Conservation (phyloP, 2,329 filamentous ascomycete genomes). For the Periconia sp. region DNA sequence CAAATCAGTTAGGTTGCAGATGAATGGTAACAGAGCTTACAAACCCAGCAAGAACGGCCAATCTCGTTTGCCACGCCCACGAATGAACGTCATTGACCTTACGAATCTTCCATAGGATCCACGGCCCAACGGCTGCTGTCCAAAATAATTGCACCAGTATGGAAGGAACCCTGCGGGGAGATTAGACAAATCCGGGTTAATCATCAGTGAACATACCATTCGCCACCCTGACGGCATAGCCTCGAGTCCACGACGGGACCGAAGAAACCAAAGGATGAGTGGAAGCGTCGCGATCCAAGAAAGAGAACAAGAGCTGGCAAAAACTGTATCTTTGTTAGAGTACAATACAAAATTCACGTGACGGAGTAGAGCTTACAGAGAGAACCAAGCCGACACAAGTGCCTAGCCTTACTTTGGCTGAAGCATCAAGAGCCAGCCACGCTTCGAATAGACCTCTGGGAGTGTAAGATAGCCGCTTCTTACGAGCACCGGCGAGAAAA, state of each 20-base stretch:
- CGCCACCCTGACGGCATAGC: constrained; percentile 57
- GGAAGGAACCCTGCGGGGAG: constrained; percentile 32
- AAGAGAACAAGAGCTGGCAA: constrained; percentile 62
- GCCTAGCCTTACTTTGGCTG: constrained; percentile 37
- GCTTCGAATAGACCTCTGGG: constrained; percentile 31
- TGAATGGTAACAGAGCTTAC: constrained; percentile 1
- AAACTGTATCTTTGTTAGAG: constrained; percentile 48
- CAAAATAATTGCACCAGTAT: constrained; percentile 42
- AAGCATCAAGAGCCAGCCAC: constrained; percentile 33
- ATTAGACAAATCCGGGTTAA: constrained; percentile 9
- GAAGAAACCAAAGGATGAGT: constrained; percentile 57
- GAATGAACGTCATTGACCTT: constrained; percentile 40
- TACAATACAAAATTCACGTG: background rate
- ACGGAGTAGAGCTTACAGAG: constrained; percentile 22
- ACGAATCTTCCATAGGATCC: constrained; percentile 43
- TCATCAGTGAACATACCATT: constrained; percentile 56
- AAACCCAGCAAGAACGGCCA: constrained; percentile 41
- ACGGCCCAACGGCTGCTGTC: constrained; percentile 39
- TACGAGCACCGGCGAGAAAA: constrained; percentile 38
- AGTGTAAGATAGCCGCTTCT: constrained; percentile 33
- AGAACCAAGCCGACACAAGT: constrained; percentile 31
- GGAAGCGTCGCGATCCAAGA: constrained; percentile 66
- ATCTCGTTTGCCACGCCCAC: constrained; percentile 43
- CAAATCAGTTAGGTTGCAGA: constrained; percentile 20
- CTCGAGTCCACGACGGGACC: constrained; percentile 50